Evolutionary conservation across 306 rosid genomes (phyloP).

Genomic region (Rubus parviflorus): DNA sequence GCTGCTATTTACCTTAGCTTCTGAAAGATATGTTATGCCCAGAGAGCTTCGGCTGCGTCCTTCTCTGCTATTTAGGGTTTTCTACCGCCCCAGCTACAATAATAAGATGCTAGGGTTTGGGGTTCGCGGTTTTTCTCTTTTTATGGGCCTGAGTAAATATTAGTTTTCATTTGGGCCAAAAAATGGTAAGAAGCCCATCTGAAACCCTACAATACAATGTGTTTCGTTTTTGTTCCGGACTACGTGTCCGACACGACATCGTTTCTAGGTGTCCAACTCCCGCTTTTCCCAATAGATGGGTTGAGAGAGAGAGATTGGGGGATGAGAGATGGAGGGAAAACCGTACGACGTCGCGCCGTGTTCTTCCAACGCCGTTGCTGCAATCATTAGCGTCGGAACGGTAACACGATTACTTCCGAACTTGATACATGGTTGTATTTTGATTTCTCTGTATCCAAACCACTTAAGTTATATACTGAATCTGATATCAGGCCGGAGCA

Average conservation of each 20-base stretch:
- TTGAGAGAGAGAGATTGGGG: background rate
- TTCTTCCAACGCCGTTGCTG: slow-evolving; percentile 61
- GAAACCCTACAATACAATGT: too few relatives aligned
- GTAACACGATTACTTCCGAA: slow-evolving; percentile 25
- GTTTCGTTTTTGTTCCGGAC: too few relatives aligned
- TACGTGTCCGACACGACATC: background rate
- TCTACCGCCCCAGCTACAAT: background rate
- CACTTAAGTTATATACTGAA: background rate
- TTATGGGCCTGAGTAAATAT: background rate
- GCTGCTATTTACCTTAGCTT: background rate
- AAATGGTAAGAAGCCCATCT: background rate
- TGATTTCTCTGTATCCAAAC: background rate
- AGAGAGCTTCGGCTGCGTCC: slow-evolving; percentile 7
- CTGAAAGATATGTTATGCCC: background rate
- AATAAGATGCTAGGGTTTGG: slow-evolving; percentile 13
- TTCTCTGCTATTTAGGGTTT: slow-evolving; percentile 4
- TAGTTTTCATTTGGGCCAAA: background rate
- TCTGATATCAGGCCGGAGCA: slow-evolving; percentile 74
- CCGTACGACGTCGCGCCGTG: slow-evolving; percentile 52
- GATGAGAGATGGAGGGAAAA: slow-evolving; percentile 50
- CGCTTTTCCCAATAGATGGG: background rate
- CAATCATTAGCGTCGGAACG: slow-evolving; percentile 66
- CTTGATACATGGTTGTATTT: background rate
- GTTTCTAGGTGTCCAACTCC: too few relatives aligned
- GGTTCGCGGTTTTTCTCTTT: background rate